phyloP scores from a whole-genome alignment of 164 flowering plant species.

The Aristolochia fimbriata region DNA sequence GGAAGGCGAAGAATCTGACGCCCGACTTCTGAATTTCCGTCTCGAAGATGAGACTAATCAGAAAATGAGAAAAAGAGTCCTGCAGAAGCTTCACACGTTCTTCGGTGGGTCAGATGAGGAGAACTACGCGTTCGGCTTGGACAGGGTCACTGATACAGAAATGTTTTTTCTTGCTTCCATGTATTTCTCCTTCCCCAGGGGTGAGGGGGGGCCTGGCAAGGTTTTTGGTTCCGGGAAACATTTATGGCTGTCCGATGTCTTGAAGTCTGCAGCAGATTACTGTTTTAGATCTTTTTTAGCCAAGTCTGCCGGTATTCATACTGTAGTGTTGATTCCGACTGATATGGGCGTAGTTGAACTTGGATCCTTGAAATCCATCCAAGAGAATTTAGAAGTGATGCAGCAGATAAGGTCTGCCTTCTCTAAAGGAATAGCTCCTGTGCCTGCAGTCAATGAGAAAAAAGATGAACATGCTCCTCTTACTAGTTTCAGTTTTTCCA shows the following conservation, averaged over 20 bases:
- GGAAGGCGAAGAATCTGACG: slow-evolving; percentile 62
- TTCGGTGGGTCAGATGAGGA: slow-evolving; percentile 90
- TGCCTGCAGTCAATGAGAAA: slow-evolving; percentile 19
- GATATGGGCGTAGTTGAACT: slow-evolving; percentile 85
- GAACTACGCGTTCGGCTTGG: slow-evolving; percentile 63
- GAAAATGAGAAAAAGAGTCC: slow-evolving; percentile 73
- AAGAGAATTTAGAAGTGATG: slow-evolving; percentile 52
- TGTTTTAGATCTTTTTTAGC: slow-evolving; percentile 79
- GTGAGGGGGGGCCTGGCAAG: slow-evolving; percentile 86
- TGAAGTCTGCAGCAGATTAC: slow-evolving; percentile 44
- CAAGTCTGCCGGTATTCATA: slow-evolving; percentile 72
- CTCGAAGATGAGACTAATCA: slow-evolving; percentile 54
- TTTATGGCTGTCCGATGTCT: slow-evolving; percentile 55
- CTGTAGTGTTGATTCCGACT: slow-evolving; percentile 74
- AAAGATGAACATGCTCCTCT: slow-evolving; percentile 24
- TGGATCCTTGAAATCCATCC: slow-evolving; percentile 70
- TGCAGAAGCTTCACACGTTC: slow-evolving; percentile 62
- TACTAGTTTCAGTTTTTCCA: slow-evolving; percentile 22
- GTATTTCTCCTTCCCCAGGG: slow-evolving; percentile 84
- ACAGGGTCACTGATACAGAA: slow-evolving; percentile 82
- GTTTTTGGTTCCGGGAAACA: slow-evolving; percentile 59
- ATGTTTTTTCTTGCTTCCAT: slow-evolving; percentile 92
- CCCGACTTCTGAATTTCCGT: slow-evolving; percentile 20
- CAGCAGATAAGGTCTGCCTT: slow-evolving; percentile 43
- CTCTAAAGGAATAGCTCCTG: slow-evolving; percentile 18